Base-by-base conservation (phyloP, 2,329 filamentous ascomycete genomes). In the Scedosporium apiospermum region DNA sequence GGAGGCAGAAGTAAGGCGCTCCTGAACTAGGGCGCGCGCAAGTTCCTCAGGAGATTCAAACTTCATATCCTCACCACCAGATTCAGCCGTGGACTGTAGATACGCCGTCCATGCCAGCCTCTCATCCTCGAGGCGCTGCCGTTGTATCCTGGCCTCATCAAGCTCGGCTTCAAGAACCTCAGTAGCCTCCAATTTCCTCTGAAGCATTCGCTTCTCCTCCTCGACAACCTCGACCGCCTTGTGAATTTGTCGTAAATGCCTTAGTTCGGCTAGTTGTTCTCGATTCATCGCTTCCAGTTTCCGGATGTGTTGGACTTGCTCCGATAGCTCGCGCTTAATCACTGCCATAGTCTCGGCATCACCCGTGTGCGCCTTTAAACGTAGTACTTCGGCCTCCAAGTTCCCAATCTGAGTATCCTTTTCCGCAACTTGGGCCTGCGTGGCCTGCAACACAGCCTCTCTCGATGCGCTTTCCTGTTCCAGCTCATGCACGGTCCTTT, bases 191-290 rank as follows among this genome's bases (percentile, higher is more conserved):
- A 99, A 73, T 70, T 87, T 91, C 38, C 87, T 86, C 72, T 95
- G 88, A 23, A 99, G 77, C 0, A 86, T 85, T 65, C 90, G 82
- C 78, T 98, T 98, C 77, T 99, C 92, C 73, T 99, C 95, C 71
- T 99, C 92, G 0, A 98, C 89, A 2, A 99, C 84, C 70, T 96
- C 91, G 1, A 96, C 88, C n/a, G 90, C 91, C 75, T 90, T 93
- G 72, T 92, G 88, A 3, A 88, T 77, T 67, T 92, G 89, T 14
- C 92, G 88, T 44, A 96, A 81, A 67, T 92, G 88, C 68, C 89
- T 91, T 42, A 99, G 77, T 71, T 99, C 93, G 0, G 82, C 75
- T 14, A 85, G 79, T 70, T 96, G 90, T 59, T 96, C 91, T 26
- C 90, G 82, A 65, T 91, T 96, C 42, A 85, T 85, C 0, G 84